Base-by-base conservation (phyloP, 2,329 filamentous ascomycete genomes). In the Fusarium marasasianum region DNA sequence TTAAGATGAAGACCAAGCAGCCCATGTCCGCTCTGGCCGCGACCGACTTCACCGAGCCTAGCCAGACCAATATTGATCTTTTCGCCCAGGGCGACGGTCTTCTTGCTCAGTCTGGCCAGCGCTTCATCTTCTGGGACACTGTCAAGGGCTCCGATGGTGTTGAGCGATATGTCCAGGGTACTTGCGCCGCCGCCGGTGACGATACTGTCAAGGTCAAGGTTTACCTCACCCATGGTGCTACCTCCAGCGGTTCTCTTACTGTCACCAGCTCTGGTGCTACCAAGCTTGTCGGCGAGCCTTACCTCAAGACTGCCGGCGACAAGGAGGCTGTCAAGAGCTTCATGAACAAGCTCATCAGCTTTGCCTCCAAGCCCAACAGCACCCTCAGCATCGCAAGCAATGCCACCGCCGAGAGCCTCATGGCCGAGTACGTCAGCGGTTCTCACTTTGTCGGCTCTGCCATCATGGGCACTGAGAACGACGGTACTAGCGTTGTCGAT, bases 261-360 rank as follows among this genome's bases (percentile, higher is more conserved):
- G 83, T 87, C 40, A 84, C 82, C 29, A 75, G 81, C 29, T 74
- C 80, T 2, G 84, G 83, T 31, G 71, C 79, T 17, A 87, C 86
- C 38, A 81, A 84, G 69, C 84, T 86, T 51, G 81, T 80, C 18
- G 80, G 80, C 41, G 76, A 79, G 54, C 81, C 83, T 13, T 82
- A 75, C 69, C 78, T 82, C 62, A 82, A 82, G 66, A 85, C 78
- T 2, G 66, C 73, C 1, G 79, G 74, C 11, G 76, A 78, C 35
- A 77, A 75, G 86, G 84, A 83, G 53, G 82, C 86, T 38, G 87
- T 89, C 79, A 86, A 71, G n/a, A 60, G 72, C 11, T 80, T 85
- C 20, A 85, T 90, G 74, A 87, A 85, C 71, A 87, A 89, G 75
- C 92, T 93, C 81, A 90, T 93, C 35, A 90, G 90, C 40, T 88